Evolutionary conservation across 371 early-diverging fungal species (phyloP), one percentile per base, ranked within the genome.

Genomic region (Lichtheimia ramosa): DNA sequence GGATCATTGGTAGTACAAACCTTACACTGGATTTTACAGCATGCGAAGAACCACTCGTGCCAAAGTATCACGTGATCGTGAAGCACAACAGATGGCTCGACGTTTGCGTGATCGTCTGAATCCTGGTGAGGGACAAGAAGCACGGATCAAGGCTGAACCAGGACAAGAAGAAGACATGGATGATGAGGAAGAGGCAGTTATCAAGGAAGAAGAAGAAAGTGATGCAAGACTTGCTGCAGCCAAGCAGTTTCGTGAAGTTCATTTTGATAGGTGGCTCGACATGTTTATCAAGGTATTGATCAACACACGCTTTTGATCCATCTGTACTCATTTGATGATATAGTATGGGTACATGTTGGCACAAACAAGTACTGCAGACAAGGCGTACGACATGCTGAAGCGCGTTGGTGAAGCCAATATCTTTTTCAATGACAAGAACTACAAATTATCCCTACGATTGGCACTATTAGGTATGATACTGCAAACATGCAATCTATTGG

Each of bases 281-380:
- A 71, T 87, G 14, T 77, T 90, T 68, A 77, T 89, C 13, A 84
- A 81, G 64, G 86, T 84, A 67, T 52, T 13, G 8, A 15, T 10
- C n/a, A 10, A 10, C 23, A 46, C 54, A 42, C 34, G 8, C 21
- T 39, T 43, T 49, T 25, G 23, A 28, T 6, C 23, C 34, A 10
- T 3, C 18, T 28, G 10, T n/a, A n/a, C 43, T 51, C 21, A 42
- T 51, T 20, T 27, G 16, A 3, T 40, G 5, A 51, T n/a, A 28
- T 59, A 86, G 86, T 91, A 87, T 66, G 85, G 84, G 0, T 76
- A 77, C 51, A 77, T 83, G 39, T 71, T 92, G 24, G 79, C 87
- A 0, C 64, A 71, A 23, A 82, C 85, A 16, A 81, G 79, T 52
- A 77, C 79, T 42, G 75, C 75, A 24, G 75, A 84, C 48, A 86